Base-by-base conservation (phyloP, 2,329 filamentous ascomycete species). In the Helotiales sp. region DNA sequence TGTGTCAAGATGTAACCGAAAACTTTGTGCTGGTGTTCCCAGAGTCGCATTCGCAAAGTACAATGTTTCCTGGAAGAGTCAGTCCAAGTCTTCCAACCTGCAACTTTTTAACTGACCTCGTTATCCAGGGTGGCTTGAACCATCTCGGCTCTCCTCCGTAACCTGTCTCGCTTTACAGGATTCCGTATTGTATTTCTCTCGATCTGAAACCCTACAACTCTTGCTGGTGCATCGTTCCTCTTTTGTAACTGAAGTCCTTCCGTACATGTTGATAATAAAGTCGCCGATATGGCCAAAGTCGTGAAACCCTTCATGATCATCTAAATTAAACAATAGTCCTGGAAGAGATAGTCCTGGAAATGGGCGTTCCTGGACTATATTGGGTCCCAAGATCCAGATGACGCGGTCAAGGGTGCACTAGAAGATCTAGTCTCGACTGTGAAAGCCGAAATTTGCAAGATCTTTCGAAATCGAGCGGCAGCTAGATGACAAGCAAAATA, bases 1-100 rank as follows among this genome's bases (percentile, higher is more conserved):
- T 6, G 89, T 91, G 77, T 91, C 89, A 62, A 91, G 76, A 71
- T 89, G 87, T 68, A 91, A 80, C 20, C 83, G 82, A 50, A 91
- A 72, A 1, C 77, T 71, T 74, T 89, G 87, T 10, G 84, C 75
- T 13, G 89, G 89, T 2, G 88, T 91, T 59, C 89, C 89, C 57
- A 91, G 71, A 6, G 86, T 84, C 57, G 82, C 84, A 76, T 91
- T 90, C 72, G 88, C 82, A 72, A 86, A 88, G 77, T 91, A 91
- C 30, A 91, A 80, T 1, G 86, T 88, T 82, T 86, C 79, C 85
- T 88, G 61, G 4, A 13, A 32, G 34, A 6, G 40, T 79, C 61
- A 77, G 74, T 43, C 11, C 32, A 17, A 68, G 60, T 72, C 1
- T 26, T 22, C 47, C 4, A 37, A 20, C 40, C 17, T 61, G 2